A percentile compares a stretch with the other conserved stretches of the same genome.
Evolutionary conservation across 2,329 filamentous ascomycete species (phyloP).

Genomic region (Colletotrichum sp.): DNA sequence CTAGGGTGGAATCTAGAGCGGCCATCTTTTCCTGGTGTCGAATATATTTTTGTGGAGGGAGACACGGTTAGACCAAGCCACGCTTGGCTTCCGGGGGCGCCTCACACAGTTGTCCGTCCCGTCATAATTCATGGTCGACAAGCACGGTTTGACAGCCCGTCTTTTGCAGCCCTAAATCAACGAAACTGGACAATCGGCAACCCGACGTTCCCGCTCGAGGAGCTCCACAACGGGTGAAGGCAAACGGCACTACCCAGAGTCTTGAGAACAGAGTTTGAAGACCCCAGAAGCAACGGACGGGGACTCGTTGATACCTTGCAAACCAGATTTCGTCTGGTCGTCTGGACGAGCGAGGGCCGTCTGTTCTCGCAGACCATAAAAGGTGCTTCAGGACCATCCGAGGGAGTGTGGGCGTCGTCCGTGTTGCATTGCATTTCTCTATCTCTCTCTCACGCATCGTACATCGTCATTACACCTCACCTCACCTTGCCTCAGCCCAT

Average conservation of each 20-base stretch:
- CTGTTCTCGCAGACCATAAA: conserved; percentile 7
- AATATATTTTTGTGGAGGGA: not conserved
- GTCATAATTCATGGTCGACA: conserved; percentile 1
- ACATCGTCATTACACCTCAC: conserved; percentile 1
- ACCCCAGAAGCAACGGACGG: not conserved
- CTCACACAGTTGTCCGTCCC: not conserved
- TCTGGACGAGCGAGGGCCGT: not conserved
- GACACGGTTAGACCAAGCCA: not conserved
- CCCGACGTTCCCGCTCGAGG: conserved; percentile 11
- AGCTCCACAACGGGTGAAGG: not conserved
- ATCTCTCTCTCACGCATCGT: not conserved
- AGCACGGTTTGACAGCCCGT: not conserved
- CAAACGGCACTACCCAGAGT: conserved; percentile 5
- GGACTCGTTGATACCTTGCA: not conserved
- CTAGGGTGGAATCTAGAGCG: not conserved
- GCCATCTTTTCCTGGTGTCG: not conserved
- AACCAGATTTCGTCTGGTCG: not conserved
- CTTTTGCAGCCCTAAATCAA: not conserved
- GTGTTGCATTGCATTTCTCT: not conserved
- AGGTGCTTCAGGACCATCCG: not conserved
- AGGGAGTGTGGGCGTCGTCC: not conserved
- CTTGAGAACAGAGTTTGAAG: not conserved
- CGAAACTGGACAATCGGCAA: not conserved
- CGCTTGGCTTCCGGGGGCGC: not conserved
- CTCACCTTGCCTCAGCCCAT: not conserved